These are phyloP conservation scores for Thelonectria rubi DNA, from an alignment of 2,329 filamentous ascomycete genomes.

Conservation along the genomic window DNA sequence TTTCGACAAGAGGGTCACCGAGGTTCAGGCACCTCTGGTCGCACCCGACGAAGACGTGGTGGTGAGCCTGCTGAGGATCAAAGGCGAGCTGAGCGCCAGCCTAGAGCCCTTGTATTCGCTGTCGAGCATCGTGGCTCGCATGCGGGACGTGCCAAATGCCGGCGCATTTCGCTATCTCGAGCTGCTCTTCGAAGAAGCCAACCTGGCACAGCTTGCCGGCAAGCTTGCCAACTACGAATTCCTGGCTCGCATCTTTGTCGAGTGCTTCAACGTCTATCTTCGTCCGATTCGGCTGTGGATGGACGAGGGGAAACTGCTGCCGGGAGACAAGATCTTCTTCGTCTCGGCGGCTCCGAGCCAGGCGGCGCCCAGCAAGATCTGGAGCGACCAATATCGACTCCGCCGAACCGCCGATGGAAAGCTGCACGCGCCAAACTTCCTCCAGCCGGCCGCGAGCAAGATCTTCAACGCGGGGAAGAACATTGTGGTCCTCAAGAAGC, in stretches of 20 bases:
- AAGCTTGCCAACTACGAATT: constrained; percentile 68
- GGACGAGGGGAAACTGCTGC: constrained; percentile 75
- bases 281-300: constrained; percentile 86
- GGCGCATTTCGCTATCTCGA: constrained; percentile 80
- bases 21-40: constrained; percentile 69
- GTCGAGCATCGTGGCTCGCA: constrained; percentile 66
- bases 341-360: constrained; percentile 67
- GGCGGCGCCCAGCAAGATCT: constrained; percentile 71
- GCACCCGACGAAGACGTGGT: constrained; percentile 61
- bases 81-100: constrained; percentile 63
- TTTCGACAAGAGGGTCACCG: constrained; percentile 68
- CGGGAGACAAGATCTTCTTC: constrained; percentile 78
- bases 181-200: constrained; percentile 75
- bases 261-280: constrained; percentile 84
- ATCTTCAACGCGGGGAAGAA: constrained; percentile 92
- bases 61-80: constrained; percentile 73
- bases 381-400: constrained; percentile 79
- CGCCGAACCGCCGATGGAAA: constrained; percentile 66
- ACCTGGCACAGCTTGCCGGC: constrained; percentile 74
- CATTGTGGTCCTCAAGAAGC: constrained; percentile 80
- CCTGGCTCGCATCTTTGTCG: constrained; percentile 76
- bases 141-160: constrained; percentile 59
- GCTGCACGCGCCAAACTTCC: constrained; percentile 77
- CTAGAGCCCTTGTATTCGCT: constrained; percentile 68
- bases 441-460: constrained; percentile 72